A percentile compares a stretch with the other conserved stretches of the same genome.
phyloP scores from a whole-genome alignment of 805 yeast species.

The Yarrowia sp. region DNA sequence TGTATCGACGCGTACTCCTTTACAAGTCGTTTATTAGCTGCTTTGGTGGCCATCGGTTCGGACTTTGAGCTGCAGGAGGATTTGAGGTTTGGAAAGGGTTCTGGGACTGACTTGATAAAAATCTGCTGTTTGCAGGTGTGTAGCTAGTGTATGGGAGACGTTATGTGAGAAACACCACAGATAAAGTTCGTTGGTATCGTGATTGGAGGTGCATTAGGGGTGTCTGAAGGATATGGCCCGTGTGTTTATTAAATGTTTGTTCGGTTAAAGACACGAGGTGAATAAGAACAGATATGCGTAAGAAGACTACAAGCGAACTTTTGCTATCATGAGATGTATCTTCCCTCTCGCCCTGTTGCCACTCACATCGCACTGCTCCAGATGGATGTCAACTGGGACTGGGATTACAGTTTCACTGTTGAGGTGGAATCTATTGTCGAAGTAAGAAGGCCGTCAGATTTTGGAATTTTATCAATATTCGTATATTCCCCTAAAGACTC shows the following conservation, averaged over 20 bases:
- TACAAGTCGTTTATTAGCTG: slow-evolving; percentile 47
- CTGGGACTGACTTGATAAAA: neutral
- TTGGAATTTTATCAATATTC: too few species aligned
- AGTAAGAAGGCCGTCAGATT: too few species aligned
- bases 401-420: neutral
- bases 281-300: neutral
- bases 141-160: neutral
- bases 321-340: too few species aligned
- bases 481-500: too few species aligned
- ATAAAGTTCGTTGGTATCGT: slow-evolving; percentile 7
- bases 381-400: neutral
- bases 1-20: slow-evolving; percentile 77
- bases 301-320: too few species aligned
- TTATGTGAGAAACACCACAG: neutral
- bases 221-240: neutral
- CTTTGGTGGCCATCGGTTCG: slow-evolving; percentile 36
- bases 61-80: neutral
- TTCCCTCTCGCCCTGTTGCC: neutral
- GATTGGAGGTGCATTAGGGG: slow-evolving; percentile 6
- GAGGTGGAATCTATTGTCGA: too few species aligned
- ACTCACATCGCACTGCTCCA: neutral
- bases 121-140: neutral
- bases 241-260: neutral
- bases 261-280: too few species aligned
- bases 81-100: neutral